These are phyloP conservation scores for Cyclotella baltica DNA, from an alignment of 108 stramenopile species.

Conservation along the genomic window DNA sequence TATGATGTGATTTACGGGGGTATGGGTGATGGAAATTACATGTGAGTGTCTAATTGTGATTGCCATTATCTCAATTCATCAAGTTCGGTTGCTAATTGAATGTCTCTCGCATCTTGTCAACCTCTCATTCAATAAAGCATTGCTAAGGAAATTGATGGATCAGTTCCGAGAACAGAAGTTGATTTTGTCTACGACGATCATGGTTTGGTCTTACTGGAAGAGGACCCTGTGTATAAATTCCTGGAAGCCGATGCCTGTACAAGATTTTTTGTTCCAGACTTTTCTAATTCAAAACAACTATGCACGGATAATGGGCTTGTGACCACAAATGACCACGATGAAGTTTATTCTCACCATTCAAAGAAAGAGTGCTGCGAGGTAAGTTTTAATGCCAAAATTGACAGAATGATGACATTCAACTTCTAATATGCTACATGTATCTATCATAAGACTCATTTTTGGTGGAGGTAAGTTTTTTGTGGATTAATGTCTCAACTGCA, in stretches of 20 bases:
- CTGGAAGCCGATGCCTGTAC: constrained; percentile 5
- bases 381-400: too few species aligned
- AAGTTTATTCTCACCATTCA: not conserved
- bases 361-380: constrained; percentile 10
- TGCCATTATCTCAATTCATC: not conserved
- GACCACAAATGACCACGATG: not conserved
- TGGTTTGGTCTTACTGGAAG: not conserved
- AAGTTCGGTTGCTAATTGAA: too few species aligned
- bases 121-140: not conserved
- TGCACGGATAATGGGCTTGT: not conserved
- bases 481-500: too few species aligned
- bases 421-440: too few species aligned
- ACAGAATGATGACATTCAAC: too few species aligned
- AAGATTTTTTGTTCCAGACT: not conserved
- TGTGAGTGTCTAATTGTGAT: not conserved
- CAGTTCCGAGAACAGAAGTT: not conserved
- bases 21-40: constrained; percentile 3
- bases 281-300: not conserved
- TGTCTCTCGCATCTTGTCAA: too few species aligned
- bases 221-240: not conserved
- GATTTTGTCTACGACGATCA: constrained; percentile 2
- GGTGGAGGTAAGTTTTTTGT: not conserved
- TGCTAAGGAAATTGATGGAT: constrained; percentile 12
- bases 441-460: not conserved
- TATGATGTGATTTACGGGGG: constrained; percentile 13